phyloP scores from a whole-genome alignment of 352 stramenopile species.

The Albugo candida region DNA sequence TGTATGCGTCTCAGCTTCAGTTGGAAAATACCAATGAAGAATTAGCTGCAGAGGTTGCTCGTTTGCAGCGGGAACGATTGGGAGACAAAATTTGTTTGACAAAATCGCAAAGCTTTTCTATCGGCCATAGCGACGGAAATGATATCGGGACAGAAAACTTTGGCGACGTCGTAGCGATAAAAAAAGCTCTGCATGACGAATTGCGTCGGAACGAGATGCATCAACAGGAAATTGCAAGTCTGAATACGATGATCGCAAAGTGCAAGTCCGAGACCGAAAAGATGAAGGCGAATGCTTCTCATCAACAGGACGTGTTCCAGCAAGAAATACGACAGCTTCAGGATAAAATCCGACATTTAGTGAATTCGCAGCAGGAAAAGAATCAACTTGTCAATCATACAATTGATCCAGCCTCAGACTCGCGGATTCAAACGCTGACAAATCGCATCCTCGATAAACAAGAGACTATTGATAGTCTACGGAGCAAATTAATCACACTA shows the following conservation, averaged over 20 bases:
- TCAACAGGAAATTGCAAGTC: slow-evolving; percentile 33
- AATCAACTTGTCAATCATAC: not conserved
- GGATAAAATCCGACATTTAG: slow-evolving; percentile 19
- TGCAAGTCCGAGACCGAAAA: slow-evolving; percentile 15
- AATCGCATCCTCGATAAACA: slow-evolving; percentile 71
- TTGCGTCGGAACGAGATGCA: slow-evolving; percentile 38
- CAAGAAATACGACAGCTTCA: slow-evolving; percentile 25
- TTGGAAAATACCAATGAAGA: slow-evolving; percentile 59
- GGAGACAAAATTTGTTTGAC: slow-evolving; percentile 13
- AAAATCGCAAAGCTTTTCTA: not conserved
- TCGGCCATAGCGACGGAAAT: slow-evolving; percentile 2
- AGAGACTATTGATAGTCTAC: slow-evolving; percentile 44
- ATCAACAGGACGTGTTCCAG: slow-evolving; percentile 15
- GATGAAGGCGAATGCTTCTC: slow-evolving; percentile 6
- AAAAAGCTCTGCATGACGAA: slow-evolving; percentile 62
- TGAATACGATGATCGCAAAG: slow-evolving; percentile 30
- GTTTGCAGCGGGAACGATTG: slow-evolving; percentile 31
- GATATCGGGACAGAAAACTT: slow-evolving; percentile 1
- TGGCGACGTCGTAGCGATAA: slow-evolving; percentile 15
- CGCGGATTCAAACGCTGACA: slow-evolving; percentile 54
- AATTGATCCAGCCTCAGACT: slow-evolving; percentile 4
- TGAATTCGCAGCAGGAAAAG: not conserved
- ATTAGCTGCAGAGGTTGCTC: slow-evolving; percentile 40
- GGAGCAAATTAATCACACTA: slow-evolving; percentile 44
- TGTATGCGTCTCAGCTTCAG: slow-evolving; percentile 52